Base-by-base conservation (phyloP, 495 filamentous ascomycete genomes). In the Massariosphaeria phaeospora region DNA sequence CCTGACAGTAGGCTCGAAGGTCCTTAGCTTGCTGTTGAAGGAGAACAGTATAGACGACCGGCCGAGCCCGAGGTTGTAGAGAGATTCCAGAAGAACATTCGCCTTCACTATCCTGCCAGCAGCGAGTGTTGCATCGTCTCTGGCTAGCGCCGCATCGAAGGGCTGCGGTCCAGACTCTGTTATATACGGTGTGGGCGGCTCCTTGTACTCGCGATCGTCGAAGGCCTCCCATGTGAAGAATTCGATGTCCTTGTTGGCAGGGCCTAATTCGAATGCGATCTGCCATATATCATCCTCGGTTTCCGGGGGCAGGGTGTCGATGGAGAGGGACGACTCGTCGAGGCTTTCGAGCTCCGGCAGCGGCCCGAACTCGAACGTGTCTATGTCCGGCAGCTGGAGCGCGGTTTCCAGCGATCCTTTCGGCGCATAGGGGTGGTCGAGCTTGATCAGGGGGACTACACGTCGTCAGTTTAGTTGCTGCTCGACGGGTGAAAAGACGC, bases 11-110 rank as follows among this genome's bases (percentile, higher is more conserved):
- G 76, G 81, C 30, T 69, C 68, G 61, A 96, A 95, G 7, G 68
- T 67, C 45, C 68, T 68, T 26, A 74, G 78, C 21, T 72, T 64
- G 25, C 75, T 63, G 48, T 88, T 75, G 73, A 83, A 95, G 1
- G 66, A 66, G 67, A 94, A 96, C 41, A 96, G 78, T 9, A 85
- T 68, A 0, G 91, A 96, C 43, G 81, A 84, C 69, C 89, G 79
- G 4, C 93, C 93, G 2, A 96, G 74, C 0, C 84, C 86, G 9
- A 96, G 76, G 43, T 80, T 78, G 30, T 88, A 67, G 17, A 96
- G 69, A 20, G 81, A 84, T 40, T 79, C 65, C 29, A 84, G 65
- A 58, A 88, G 82, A 1, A 76, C 55, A 35, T 75, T 70, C 15
- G 74, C 57, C 54, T 17, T 61, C n/a, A 33, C 27, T 23, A 59